These are phyloP conservation scores for Fusarium armeniacum DNA, from an alignment of 2,329 filamentous ascomycete genomes.

Conservation along the genomic window DNA sequence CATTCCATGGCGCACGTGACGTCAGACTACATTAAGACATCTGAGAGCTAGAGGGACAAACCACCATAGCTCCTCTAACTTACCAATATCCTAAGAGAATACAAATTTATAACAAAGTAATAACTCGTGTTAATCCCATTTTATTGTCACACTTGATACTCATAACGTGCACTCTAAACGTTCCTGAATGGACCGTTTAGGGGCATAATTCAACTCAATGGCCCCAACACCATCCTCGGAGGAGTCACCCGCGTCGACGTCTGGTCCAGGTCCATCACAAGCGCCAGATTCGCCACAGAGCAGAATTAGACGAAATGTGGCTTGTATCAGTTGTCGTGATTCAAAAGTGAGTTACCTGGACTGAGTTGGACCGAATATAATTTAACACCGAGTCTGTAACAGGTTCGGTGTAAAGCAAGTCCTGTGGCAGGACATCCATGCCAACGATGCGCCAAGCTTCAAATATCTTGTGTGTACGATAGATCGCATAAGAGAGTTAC, in stretches of 20 bases:
- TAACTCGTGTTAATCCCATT: conserved; percentile 10
- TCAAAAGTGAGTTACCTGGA: conserved; percentile 55
- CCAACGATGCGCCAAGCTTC: conserved; percentile 61
- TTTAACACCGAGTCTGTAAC: conserved; percentile 56
- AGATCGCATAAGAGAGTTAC: conserved; percentile 63
- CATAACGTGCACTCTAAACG: conserved; percentile 13
- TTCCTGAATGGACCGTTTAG: conserved; percentile 12
- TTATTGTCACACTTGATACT: conserved; percentile 6
- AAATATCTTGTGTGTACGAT: conserved; percentile 61
- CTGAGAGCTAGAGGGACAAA: background rate
- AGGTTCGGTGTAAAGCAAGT: conserved; percentile 63
- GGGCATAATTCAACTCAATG: conserved; percentile 48
- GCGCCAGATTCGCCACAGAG: conserved; percentile 40
- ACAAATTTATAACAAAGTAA: conserved; percentile 4
- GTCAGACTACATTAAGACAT: conserved; percentile 36
- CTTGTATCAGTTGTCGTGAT: conserved; percentile 58
- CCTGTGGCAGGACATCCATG: conserved; percentile 58
- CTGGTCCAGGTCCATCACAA: conserved; percentile 37
- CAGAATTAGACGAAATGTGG: conserved; percentile 56
- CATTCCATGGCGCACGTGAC: conserved; percentile 44
- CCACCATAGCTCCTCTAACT: conserved; percentile 1
- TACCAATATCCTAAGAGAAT: conserved; percentile 14
- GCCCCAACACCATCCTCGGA: conserved; percentile 52
- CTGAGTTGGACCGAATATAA: conserved; percentile 54
- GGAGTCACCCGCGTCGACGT: conserved; percentile 48